phyloP scores from a whole-genome alignment of 208 protist genomes.

The Acanthamoeba lugdunensis region DNA sequence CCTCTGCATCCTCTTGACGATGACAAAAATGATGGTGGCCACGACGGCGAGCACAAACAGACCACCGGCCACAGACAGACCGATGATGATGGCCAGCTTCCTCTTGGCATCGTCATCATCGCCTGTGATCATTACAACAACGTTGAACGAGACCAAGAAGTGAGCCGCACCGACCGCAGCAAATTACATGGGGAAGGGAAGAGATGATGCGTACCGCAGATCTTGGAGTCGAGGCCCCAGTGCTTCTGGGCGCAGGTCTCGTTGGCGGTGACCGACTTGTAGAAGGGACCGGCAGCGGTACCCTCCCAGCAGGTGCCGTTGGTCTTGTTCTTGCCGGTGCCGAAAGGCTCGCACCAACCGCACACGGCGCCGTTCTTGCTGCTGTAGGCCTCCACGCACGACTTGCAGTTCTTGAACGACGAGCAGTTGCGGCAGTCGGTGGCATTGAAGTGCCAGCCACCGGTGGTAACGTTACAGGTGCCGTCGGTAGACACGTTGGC shows the following conservation, averaged over 20 bases:
- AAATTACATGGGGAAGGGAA: neutral
- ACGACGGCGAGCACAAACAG: conserved; percentile 19
- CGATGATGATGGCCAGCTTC: conserved; percentile 46
- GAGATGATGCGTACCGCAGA: neutral
- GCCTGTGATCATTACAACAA: neutral
- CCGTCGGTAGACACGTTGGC: neutral
- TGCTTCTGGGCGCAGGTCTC: neutral
- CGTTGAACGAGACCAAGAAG: neutral
- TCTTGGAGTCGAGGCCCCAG: neutral
- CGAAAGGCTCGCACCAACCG: conserved; percentile 7
- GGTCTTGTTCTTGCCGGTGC: neutral
- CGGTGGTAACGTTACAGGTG: neutral
- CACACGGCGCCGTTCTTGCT: conserved; percentile 17
- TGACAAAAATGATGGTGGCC: conserved; percentile 30
- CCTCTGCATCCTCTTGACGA: conserved; percentile 41
- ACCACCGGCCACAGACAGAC: conserved; percentile 35
- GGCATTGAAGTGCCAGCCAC: conserved; percentile 31
- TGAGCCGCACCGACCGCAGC: neutral
- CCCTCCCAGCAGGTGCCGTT: conserved; percentile 49
- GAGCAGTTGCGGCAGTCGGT: conserved; percentile 38
- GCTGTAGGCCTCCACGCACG: conserved; percentile 34
- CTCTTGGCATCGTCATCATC: neutral
- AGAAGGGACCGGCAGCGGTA: conserved; percentile 31
- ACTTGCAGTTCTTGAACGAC: conserved; percentile 50
- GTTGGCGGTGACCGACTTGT: neutral